A percentile compares a stretch with the other conserved stretches of the same genome.
Evolutionary conservation across 2,329 filamentous ascomycete genomes (phyloP).

Genomic region (Ceratocystis variospora): DNA sequence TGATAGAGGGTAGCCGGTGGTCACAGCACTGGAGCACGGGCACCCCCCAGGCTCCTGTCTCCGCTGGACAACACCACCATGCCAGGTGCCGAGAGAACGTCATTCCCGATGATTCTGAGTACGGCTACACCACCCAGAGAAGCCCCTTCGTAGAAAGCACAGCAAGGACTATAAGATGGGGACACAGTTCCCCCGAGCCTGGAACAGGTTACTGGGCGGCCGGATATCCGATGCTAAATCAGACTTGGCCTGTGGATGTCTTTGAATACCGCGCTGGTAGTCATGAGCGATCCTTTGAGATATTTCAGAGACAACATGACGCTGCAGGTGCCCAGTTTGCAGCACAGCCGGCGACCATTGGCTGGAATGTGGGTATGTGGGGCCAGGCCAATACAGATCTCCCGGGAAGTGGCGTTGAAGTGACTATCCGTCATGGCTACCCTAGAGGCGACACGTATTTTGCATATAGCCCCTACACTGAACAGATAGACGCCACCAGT

Average conservation of each 20-base stretch:
- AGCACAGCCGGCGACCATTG: neutral
- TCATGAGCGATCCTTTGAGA: neutral
- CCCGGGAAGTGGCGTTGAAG: neutral
- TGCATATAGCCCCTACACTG: neutral
- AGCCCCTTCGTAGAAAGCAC: too few relatives aligned
- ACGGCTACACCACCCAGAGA: neutral
- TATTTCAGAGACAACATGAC: neutral
- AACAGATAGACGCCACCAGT: neutral
- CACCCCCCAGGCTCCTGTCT: neutral
- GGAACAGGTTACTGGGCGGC: neutral
- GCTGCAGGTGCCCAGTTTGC: neutral
- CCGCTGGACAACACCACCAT: neutral
- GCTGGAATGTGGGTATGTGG: neutral
- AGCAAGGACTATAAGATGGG: too few relatives aligned
- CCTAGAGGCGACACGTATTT: neutral
- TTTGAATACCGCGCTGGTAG: neutral
- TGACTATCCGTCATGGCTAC: neutral
- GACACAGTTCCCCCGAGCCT: neutral
- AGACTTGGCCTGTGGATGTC: neutral
- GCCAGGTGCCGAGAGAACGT: neutral
- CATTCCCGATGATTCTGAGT: neutral
- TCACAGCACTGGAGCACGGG: neutral
- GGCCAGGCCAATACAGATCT: neutral
- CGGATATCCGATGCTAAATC: neutral
- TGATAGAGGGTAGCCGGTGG: neutral